Conservation (phyloP, 768 basidiomycete species). For the Russula sp. region DNA sequence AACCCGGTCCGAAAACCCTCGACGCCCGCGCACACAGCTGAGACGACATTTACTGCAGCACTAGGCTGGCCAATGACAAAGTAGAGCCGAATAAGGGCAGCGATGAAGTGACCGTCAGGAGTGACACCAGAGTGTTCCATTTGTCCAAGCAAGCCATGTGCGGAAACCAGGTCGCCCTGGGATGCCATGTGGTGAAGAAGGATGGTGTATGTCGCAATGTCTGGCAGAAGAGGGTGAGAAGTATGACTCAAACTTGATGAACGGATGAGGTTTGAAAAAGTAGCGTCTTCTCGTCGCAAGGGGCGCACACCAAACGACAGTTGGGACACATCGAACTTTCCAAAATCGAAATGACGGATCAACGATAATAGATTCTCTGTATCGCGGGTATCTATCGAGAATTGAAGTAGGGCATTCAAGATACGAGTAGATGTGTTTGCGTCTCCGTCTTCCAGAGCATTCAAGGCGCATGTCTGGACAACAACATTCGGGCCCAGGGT, state of each 20-base stretch:
- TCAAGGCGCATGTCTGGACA: constrained; percentile 53
- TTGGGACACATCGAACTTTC: constrained; percentile 14
- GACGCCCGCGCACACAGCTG: constrained; percentile 12
- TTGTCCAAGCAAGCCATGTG: constrained; percentile 15
- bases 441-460: constrained; percentile 45
- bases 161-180: constrained; percentile 13
- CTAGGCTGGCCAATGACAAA: constrained; percentile 18
- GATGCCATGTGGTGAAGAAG: constrained; percentile 23
- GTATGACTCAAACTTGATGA: constrained; percentile 2
- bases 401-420: constrained; percentile 68
- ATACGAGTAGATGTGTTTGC: constrained; percentile 46
- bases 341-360: constrained; percentile 47
- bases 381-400: constrained; percentile 56
- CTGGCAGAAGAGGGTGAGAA: constrained; percentile 18
- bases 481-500: constrained; percentile 54
- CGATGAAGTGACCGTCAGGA: constrained; percentile 25
- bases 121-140: constrained; percentile 15
- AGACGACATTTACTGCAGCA: constrained; percentile 19
- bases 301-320: constrained; percentile 14
- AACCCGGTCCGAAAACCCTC: constrained; percentile 11
- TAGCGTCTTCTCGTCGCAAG: constrained; percentile 14
- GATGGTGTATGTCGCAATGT: constrained; percentile 31
- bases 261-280: constrained; percentile 13
- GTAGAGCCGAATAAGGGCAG: constrained; percentile 28
- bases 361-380: constrained; percentile 46